These are phyloP conservation scores for Porcisia deanei DNA, from an alignment of 208 protist genomes.

Conservation along the genomic window DNA sequence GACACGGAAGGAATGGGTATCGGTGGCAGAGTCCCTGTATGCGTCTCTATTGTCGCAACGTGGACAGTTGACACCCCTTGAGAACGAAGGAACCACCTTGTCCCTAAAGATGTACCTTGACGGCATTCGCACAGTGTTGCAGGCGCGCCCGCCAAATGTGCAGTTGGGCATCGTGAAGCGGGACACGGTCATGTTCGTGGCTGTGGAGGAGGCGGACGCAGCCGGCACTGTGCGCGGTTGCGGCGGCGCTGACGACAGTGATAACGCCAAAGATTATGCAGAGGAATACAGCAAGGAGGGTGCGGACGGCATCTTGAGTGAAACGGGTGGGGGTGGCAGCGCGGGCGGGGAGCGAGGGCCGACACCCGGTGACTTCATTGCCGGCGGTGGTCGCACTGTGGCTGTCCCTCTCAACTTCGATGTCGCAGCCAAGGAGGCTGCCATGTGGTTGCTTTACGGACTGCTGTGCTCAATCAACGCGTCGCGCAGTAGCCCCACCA, in stretches of 20 bases:
- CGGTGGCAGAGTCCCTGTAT: constrained; percentile 27
- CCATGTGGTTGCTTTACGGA: constrained; percentile 39
- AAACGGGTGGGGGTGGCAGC: neutral
- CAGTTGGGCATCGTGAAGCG: constrained; percentile 14
- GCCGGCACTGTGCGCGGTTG: constrained; percentile 14
- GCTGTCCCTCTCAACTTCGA: constrained; percentile 27
- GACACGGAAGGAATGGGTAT: constrained; percentile 38
- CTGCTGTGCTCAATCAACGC: constrained; percentile 16
- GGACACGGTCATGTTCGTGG: constrained; percentile 10
- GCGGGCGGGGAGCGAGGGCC: neutral
- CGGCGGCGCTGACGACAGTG: constrained; percentile 16
- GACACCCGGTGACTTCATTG: neutral
- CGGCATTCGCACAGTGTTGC: constrained; percentile 12
- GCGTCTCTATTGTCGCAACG: constrained; percentile 4
- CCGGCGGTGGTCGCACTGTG: neutral
- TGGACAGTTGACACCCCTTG: neutral
- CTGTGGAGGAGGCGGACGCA: constrained; percentile 1
- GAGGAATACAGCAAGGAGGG: constrained; percentile 23
- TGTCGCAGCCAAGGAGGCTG: constrained; percentile 50
- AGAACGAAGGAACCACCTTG: neutral
- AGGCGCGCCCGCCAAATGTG: constrained; percentile 28
- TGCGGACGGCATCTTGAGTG: constrained; percentile 20
- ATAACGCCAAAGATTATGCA: constrained; percentile 13
- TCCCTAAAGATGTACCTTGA: constrained; percentile 11
- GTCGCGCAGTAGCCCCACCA: neutral